These are phyloP conservation scores for Exophiala sp. DNA, from an alignment of 2,329 filamentous ascomycete genomes.

Conservation along the genomic window DNA sequence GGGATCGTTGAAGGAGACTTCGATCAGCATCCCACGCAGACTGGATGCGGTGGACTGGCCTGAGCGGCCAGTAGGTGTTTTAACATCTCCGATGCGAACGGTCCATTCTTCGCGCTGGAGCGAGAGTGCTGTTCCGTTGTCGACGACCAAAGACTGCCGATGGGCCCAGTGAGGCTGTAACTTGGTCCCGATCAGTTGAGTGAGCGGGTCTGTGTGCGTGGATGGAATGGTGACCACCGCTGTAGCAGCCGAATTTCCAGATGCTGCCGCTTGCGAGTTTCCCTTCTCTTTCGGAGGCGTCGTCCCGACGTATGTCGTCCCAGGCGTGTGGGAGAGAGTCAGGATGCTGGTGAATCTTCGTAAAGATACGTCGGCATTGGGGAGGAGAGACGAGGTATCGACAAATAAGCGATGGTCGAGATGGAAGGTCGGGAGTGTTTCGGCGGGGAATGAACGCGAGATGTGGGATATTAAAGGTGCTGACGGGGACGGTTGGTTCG, in stretches of 20 bases:
- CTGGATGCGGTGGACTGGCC: conserved; percentile 15
- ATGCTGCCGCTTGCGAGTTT: background rate
- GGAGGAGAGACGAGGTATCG: conserved; percentile 28
- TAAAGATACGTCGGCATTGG: conserved; percentile 17
- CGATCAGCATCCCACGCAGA: conserved; percentile 22
- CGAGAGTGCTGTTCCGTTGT: conserved; percentile 23
- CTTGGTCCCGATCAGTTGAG: conserved; percentile 25
- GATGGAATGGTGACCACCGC: conserved; percentile 25
- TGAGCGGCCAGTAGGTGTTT: conserved; percentile 12
- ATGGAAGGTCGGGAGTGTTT: conserved; percentile 23
- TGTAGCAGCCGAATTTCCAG: background rate
- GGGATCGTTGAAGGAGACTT: conserved; percentile 13
- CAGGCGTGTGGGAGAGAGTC: conserved; percentile 22
- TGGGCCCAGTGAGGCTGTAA: conserved; percentile 27
- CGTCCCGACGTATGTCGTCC: conserved; percentile 22
- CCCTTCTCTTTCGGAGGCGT: conserved; percentile 12
- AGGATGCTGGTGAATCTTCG: conserved; percentile 25
- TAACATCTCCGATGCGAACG: conserved; percentile 27
- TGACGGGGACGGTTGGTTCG: conserved; percentile 19
- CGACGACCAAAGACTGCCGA: conserved; percentile 24
- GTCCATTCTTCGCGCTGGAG: conserved; percentile 17
- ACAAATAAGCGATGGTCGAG: conserved; percentile 27
- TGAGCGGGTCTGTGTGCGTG: conserved; percentile 20
- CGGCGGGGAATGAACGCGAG: conserved; percentile 22
- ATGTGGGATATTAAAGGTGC: conserved; percentile 25